Conservation (phyloP, 768 basidiomycete species). For the Atractiella rhizophila region DNA sequence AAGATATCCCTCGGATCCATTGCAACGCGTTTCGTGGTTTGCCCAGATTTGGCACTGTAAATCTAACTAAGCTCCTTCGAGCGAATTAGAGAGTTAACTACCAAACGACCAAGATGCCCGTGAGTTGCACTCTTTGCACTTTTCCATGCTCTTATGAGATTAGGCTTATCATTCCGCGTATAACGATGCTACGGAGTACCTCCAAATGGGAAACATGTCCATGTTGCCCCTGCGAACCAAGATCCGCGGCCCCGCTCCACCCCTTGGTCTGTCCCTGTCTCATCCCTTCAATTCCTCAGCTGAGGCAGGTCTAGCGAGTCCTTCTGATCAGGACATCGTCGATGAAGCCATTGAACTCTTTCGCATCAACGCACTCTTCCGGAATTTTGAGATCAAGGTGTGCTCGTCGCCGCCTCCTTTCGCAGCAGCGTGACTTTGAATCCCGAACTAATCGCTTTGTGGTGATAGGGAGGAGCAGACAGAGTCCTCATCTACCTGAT, state of each 20-base stretch:
- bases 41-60: no score
- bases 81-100: no score
- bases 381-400: conserved; percentile 99
- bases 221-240: conserved; percentile 74
- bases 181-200: conserved; percentile 47
- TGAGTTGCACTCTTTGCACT: conserved; percentile 24
- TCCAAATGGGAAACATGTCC: conserved; percentile 68
- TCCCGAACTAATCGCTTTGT: not conserved
- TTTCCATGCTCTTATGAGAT: conserved; percentile 43
- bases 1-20: no score
- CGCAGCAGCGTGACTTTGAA: conserved; percentile 29
- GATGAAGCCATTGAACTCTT: conserved; percentile 92
- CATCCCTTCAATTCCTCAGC: not conserved
- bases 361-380: conserved; percentile 93
- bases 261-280: conserved; percentile 24
- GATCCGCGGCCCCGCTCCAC: conserved; percentile 73
- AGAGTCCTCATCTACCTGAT: conserved; percentile 76
- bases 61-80: no score
- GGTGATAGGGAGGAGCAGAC: conserved; percentile 13
- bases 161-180: conserved; percentile 95
- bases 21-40: no score
- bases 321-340: conserved; percentile 57
- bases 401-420: conserved; percentile 80
- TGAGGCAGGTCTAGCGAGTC: conserved; percentile 34
- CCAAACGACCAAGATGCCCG: no score